Conservation (phyloP, 1,284 basidiomycete genomes). For the Cryptococcus sp. region DNA sequence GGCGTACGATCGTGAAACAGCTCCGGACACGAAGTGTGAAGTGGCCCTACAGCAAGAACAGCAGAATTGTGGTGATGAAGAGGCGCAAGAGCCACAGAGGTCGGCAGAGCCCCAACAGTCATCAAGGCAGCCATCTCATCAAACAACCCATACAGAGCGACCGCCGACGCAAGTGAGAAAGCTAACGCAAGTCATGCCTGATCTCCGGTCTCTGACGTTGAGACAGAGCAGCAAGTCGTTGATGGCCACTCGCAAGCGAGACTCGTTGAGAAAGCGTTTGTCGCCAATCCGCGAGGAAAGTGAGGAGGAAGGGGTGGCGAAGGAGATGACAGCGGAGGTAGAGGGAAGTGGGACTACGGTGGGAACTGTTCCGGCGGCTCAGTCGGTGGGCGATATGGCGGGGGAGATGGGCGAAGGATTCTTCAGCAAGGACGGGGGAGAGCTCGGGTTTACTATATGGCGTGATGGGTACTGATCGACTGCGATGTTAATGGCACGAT, state of each 20-base stretch:
- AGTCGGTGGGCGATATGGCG: slow-evolving; percentile 7
- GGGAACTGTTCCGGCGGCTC: not conserved
- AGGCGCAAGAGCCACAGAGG: too few relatives aligned
- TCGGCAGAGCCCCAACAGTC: too few relatives aligned
- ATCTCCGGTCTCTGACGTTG: not conserved
- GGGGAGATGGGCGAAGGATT: slow-evolving; percentile 21
- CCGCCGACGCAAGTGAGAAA: not conserved
- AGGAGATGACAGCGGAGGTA: not conserved
- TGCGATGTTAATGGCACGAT: too few relatives aligned
- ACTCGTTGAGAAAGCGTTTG: not conserved
- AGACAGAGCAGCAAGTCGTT: not conserved
- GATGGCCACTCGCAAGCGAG: not conserved
- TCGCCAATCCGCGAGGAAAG: slow-evolving; percentile 18
- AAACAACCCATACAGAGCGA: not conserved
- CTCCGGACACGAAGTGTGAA: not conserved
- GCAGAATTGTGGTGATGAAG: too few relatives aligned
- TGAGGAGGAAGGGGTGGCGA: slow-evolving; percentile 7
- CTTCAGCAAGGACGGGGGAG: slow-evolving; percentile 21
- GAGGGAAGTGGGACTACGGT: not conserved
- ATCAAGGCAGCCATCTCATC: too few relatives aligned
- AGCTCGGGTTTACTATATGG: slow-evolving; percentile 38
- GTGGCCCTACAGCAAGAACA: not conserved
- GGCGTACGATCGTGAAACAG: not conserved
- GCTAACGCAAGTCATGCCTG: not conserved
- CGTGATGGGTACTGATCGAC: slow-evolving; percentile 30